Conservation (phyloP, 2,329 filamentous ascomycete species). For the Pseudogymnoascus sp. region DNA sequence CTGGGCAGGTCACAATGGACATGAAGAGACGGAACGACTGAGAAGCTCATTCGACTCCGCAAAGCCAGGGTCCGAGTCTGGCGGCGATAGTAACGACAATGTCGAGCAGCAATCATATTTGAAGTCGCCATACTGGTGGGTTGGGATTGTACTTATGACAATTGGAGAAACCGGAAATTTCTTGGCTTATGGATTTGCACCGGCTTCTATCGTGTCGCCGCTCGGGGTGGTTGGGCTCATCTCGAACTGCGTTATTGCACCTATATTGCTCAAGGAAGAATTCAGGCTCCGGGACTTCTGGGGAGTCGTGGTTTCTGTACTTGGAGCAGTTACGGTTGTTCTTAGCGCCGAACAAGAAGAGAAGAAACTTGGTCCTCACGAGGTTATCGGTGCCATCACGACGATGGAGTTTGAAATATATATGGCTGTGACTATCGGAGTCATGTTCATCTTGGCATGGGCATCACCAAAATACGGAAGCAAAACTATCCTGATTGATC, state of each 20-base stretch:
- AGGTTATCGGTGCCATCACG: constrained; percentile 85
- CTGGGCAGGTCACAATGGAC: constrained; percentile 28
- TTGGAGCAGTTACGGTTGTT: constrained; percentile 85
- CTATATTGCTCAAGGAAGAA: constrained; percentile 83
- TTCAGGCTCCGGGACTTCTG: constrained; percentile 81
- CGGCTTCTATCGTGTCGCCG: constrained; percentile 93
- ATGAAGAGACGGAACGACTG: constrained; percentile 46
- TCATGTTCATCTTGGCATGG: constrained; percentile 76
- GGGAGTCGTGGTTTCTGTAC: constrained; percentile 82
- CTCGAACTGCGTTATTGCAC: constrained; percentile 94
- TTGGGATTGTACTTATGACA: constrained; percentile 85
- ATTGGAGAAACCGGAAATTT: constrained; percentile 95
- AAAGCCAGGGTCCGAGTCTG: constrained; percentile 28
- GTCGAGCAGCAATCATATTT: constrained; percentile 57
- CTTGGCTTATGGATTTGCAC: constrained; percentile 92
- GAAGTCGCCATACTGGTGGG: constrained; percentile 92
- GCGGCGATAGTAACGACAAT: constrained; percentile 32
- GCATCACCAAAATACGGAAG: constrained; percentile 78
- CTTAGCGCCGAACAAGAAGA: constrained; percentile 85
- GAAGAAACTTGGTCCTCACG: constrained; percentile 81
- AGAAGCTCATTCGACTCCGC: constrained; percentile 44
- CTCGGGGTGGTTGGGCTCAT: constrained; percentile 94
- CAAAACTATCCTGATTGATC: constrained; percentile 80
- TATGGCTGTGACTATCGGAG: constrained; percentile 63
- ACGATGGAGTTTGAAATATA: constrained; percentile 89